Evolutionary conservation across 2,329 filamentous ascomycete genomes (phyloP).

Genomic region (Paramyrothecium sp.): DNA sequence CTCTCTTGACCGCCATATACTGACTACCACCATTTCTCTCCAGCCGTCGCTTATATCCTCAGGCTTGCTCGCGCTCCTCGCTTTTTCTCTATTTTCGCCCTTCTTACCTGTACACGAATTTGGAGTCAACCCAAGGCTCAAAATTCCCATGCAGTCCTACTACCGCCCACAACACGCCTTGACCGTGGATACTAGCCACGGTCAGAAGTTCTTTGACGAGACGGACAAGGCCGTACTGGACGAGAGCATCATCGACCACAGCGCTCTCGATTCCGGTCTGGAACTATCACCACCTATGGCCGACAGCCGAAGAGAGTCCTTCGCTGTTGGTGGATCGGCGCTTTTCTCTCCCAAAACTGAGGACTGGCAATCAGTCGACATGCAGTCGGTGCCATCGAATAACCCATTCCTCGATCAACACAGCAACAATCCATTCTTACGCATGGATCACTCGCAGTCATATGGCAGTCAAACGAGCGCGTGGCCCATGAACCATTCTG

Average conservation of each 20-base stretch:
- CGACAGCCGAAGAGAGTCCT: conserved; percentile 63
- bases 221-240: conserved; percentile 60
- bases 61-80: background rate
- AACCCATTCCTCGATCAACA: conserved; percentile 60
- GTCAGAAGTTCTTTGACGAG: conserved; percentile 58
- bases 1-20: background rate
- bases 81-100: background rate
- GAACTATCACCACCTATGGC: conserved; percentile 64
- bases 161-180: conserved; percentile 49
- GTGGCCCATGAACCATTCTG: conserved; percentile 63
- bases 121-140: conserved; percentile 43
- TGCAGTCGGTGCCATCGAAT: conserved; percentile 63
- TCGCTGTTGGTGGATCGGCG: conserved; percentile 48
- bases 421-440: conserved; percentile 67
- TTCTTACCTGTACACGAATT: background rate
- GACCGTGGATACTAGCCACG: conserved; percentile 52
- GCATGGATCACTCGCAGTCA: conserved; percentile 52
- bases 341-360: conserved; percentile 66
- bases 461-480: conserved; percentile 39
- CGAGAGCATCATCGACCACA: conserved; percentile 60
- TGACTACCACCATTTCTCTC: background rate
- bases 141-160: conserved; percentile 48
- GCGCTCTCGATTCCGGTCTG: conserved; percentile 57
- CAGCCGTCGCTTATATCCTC: background rate
- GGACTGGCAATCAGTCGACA: conserved; percentile 62